Conservation (phyloP, 179 eudicot species). For the Silene noctiflora region DNA sequence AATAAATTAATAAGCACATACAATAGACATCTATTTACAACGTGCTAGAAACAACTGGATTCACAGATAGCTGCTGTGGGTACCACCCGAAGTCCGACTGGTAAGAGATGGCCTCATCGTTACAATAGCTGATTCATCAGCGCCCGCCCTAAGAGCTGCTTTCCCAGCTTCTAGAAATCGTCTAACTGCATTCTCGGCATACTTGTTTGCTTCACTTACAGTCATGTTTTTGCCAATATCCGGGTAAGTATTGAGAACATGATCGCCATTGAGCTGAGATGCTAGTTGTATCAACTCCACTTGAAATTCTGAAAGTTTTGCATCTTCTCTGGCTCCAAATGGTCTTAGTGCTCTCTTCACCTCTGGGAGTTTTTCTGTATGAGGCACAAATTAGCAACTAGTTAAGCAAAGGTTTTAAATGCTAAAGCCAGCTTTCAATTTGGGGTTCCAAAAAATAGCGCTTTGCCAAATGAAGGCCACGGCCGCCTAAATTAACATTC, state of each 20-base stretch:
- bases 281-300: conserved; percentile 85
- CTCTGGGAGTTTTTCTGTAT: conserved; percentile 73
- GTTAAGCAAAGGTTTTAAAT: background rate
- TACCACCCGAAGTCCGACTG: conserved; percentile 48
- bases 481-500: no score
- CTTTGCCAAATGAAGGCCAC: no score
- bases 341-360: conserved; percentile 66
- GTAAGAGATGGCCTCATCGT: conserved; percentile 92
- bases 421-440: no score
- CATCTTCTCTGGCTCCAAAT: conserved; percentile 75
- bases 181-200: conserved; percentile 74
- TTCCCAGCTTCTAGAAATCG: conserved; percentile 93
- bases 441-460: no score
- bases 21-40: conserved; percentile 22
- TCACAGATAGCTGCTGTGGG: conserved; percentile 29
- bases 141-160: conserved; percentile 86
- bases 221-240: conserved; percentile 78
- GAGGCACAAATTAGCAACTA: background rate
- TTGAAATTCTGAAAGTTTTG: conserved; percentile 77
- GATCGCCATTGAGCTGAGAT: conserved; percentile 83
- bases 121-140: conserved; percentile 82
- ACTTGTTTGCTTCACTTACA: conserved; percentile 63
- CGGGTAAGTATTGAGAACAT: conserved; percentile 71
- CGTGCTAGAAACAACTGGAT: conserved; percentile 21
- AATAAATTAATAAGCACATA: conserved; percentile 14